These are phyloP conservation scores for Pezicula rhizophila DNA, from an alignment of 2,329 filamentous ascomycete species.

Conservation along the genomic window DNA sequence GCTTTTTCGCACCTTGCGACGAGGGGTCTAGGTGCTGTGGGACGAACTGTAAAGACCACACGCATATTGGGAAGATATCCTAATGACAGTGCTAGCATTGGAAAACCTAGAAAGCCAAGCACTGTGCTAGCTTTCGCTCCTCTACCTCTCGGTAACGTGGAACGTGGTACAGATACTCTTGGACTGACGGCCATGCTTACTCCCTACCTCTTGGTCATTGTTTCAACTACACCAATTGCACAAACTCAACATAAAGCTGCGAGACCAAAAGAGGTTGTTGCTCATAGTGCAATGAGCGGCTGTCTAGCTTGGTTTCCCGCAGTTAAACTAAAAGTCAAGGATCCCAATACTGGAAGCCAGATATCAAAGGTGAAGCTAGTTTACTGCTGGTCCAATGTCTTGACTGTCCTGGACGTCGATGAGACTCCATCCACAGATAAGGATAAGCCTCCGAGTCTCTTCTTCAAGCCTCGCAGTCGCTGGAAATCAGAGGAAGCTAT, in stretches of 20 bases:
- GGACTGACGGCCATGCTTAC: slow-evolving; percentile 93
- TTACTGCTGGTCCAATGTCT: slow-evolving; percentile 98
- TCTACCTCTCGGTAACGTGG: slow-evolving; percentile 87
- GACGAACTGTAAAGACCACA: slow-evolving; percentile 79
- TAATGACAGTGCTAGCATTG: slow-evolving; percentile 51
- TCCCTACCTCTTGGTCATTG: slow-evolving; percentile 90
- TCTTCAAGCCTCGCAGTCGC: slow-evolving; percentile 75
- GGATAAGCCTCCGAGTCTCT: slow-evolving; percentile 71
- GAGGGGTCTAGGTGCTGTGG: slow-evolving; percentile 79
- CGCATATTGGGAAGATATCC: slow-evolving; percentile 90
- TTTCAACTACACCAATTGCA: slow-evolving; percentile 92
- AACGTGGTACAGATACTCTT: slow-evolving; percentile 79
- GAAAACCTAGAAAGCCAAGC: slow-evolving; percentile 78
- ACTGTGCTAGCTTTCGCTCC: slow-evolving; percentile 90
- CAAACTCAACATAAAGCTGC: slow-evolving; percentile 94
- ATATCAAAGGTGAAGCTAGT: slow-evolving; percentile 81
- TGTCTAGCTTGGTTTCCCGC: slow-evolving; percentile 97
- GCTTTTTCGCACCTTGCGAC: slow-evolving; percentile 96
- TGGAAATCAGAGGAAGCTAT: slow-evolving; percentile 96
- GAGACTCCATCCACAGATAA: slow-evolving; percentile 62
- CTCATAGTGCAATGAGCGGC: slow-evolving; percentile 87
- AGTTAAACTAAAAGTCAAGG: slow-evolving; percentile 78
- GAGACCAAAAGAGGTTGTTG: slow-evolving; percentile 82
- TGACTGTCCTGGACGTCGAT: slow-evolving; percentile 86
- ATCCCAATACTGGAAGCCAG: slow-evolving; percentile 59